Conservation (phyloP, 2,329 filamentous ascomycete species). For the Trichoderma afroharzianum region DNA sequence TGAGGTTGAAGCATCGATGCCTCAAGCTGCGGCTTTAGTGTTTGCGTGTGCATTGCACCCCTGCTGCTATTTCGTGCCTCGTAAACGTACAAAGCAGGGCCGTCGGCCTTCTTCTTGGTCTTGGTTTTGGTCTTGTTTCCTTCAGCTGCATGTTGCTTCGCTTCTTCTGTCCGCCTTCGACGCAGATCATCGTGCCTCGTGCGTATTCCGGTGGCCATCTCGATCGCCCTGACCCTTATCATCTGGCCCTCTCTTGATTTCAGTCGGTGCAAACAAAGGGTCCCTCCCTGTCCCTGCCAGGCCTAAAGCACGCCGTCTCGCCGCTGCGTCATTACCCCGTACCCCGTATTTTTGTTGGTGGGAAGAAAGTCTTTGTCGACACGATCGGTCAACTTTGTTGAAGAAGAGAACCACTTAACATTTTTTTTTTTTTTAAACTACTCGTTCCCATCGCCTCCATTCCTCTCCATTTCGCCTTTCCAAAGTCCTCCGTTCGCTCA, state of each 20-base stretch:
- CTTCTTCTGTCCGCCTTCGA: neutral
- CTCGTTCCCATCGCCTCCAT: neutral
- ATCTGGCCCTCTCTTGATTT: neutral
- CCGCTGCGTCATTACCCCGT: slow-evolving; percentile 7
- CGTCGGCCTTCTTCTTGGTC: neutral
- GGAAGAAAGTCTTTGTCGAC: neutral
- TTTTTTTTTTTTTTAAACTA: neutral
- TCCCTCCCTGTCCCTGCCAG: neutral
- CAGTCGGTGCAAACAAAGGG: neutral
- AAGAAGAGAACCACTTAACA: neutral
- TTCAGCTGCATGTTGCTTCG: neutral
- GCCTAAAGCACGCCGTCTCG: slow-evolving; percentile 1
- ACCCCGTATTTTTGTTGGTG: neutral
- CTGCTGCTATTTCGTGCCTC: neutral
- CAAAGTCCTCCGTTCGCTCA: neutral
- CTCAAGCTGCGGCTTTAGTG: slow-evolving; percentile 4
- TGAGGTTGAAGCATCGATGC: slow-evolving; percentile 10
- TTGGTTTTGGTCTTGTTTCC: neutral
- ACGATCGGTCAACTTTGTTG: neutral
- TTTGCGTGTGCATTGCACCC: neutral
- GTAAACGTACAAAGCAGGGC: slow-evolving; percentile 2
- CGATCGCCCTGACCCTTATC: neutral
- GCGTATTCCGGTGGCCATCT: neutral
- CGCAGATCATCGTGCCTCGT: neutral
- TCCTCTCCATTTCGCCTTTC: neutral